Base-by-base conservation (phyloP, 805 yeast genomes). In the Candida pseudoglaebosa region DNA sequence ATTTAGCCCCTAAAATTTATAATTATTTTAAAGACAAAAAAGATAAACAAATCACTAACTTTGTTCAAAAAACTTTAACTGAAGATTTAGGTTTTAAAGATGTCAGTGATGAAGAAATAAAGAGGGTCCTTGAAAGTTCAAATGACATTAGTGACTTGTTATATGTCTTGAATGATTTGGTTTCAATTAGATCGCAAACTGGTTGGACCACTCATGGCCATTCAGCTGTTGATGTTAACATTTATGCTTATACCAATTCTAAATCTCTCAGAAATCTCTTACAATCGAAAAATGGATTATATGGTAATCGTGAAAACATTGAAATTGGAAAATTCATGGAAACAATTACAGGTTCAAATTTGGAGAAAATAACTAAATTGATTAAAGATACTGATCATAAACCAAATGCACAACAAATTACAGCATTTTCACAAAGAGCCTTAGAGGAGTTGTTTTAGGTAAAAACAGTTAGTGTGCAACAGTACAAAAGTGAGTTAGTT, bases 191-290 rank as follows among this genome's bases (percentile, higher is more conserved):
- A 46, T 88, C 97, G 0, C 84, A 84, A 59, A 78, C 88, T 13
- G 97, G 96, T n/a, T 90, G 96, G 96, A 73, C 95, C 7, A 90
- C 97, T 0, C 95, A 88, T 53, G 98, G 97, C 21, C 98, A 90
- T 60, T 82, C 95, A 15, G 96, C 96, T 0, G 96, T 90, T 12
- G 98, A 90, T 61, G 96, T 90, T 26, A 90, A 91, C 54, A 84
- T 91, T 35, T 90, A 90, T 57, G 96, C 84, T 0, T 75, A 82
- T 56, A 74, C 89, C 22, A 82, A 82, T 50, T 77, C 73, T 18
- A 65, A 69, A 35, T 50, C 61, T 5, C 69, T 79, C 21, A 62
- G 61, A 53, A 32, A 45, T 2, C 51, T 68, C 47, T 59, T 67
- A 40, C 48, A 75, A 6, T 43, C 52, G 5, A 45, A 50, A 13